A percentile compares a stretch with the other conserved stretches of the same genome.
Evolutionary conservation across 148 eudicot species (phyloP).

Genomic region (Arbutus unedo): DNA sequence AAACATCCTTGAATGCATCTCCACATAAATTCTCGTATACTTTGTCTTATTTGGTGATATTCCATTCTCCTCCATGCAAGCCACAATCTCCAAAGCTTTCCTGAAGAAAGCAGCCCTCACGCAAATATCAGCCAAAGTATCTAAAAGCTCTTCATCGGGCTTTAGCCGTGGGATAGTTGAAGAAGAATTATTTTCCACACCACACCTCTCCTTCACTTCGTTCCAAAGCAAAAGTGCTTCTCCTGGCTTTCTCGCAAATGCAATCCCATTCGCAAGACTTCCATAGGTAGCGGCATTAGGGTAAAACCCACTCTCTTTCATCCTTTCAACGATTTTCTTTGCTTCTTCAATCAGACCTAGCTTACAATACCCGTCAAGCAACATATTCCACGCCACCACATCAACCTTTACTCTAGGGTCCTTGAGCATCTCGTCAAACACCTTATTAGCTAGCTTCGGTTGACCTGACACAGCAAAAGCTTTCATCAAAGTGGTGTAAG

Average conservation of each 20-base stretch:
- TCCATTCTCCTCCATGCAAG: conserved; percentile 94
- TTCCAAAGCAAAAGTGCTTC: conserved; percentile 92
- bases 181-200: conserved; percentile 24
- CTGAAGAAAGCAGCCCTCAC: conserved; percentile 93
- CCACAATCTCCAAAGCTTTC: conserved; percentile 94
- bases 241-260: conserved; percentile 86
- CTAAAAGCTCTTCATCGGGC: conserved; percentile 79
- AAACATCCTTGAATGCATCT: conserved; percentile 99
- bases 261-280: conserved; percentile 89
- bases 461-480: conserved; percentile 90
- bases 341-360: conserved; percentile 78
- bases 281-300: conserved; percentile 91
- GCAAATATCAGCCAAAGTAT: conserved; percentile 85
- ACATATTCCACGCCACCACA: conserved; percentile 93
- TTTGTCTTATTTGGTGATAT: conserved; percentile 85
- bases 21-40: conserved; percentile 83
- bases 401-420: conserved; percentile 92
- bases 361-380: conserved; percentile 80
- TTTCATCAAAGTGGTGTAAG: conserved; percentile 97
- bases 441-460: conserved; percentile 75
- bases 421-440: conserved; percentile 87
- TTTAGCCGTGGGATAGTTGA: conserved; percentile 43
- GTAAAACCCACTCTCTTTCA: conserved; percentile 68
- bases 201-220: conserved; percentile 83
- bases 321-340: conserved; percentile 53